These are phyloP conservation scores for Paracoccidioides brasiliensis DNA, from an alignment of 2,329 filamentous ascomycete genomes.

Conservation along the genomic window DNA sequence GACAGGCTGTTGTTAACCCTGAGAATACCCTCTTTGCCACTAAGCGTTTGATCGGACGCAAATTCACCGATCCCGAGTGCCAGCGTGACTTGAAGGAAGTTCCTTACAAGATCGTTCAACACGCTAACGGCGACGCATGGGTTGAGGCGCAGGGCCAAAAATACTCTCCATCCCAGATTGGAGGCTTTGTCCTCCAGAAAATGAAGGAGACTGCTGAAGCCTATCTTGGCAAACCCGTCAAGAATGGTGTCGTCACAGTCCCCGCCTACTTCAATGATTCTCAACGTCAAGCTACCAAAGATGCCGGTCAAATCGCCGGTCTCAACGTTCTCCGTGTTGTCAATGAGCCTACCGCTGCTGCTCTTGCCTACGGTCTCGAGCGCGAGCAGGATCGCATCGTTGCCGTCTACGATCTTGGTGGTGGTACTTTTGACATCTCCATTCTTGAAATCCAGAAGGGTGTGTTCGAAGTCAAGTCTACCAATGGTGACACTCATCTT, in stretches of 20 bases:
- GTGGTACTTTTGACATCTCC: slow-evolving; percentile 98
- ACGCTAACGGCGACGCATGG: slow-evolving; percentile 94
- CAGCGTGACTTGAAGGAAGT: slow-evolving; percentile 97
- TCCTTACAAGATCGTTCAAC: slow-evolving; percentile 96
- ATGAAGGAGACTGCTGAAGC: slow-evolving; percentile 98
- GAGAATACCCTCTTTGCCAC: slow-evolving; percentile 98
- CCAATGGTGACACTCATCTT: slow-evolving; percentile 96
- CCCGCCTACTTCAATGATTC: slow-evolving; percentile 98
- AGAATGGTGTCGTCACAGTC: slow-evolving; percentile 94
- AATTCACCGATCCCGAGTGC: slow-evolving; percentile 86
- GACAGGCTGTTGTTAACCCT: slow-evolving; percentile 94
- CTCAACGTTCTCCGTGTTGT: slow-evolving; percentile 95
- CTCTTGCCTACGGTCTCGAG: slow-evolving; percentile 89
- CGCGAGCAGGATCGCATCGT: slow-evolving; percentile 84
- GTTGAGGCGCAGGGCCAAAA: slow-evolving; percentile 85
- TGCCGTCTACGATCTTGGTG: slow-evolving; percentile 94
- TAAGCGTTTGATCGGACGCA: slow-evolving; percentile 96
- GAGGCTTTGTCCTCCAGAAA: slow-evolving; percentile 92
- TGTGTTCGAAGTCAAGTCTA: slow-evolving; percentile 98
- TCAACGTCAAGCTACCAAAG: slow-evolving; percentile 95
- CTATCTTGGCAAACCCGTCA: slow-evolving; percentile 77
- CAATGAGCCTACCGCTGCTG: slow-evolving; percentile 93
- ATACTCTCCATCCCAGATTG: slow-evolving; percentile 96
- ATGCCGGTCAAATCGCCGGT: slow-evolving; percentile 90
- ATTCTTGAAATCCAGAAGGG: slow-evolving; percentile 94